Evolutionary conservation across 768 basidiomycete species (phyloP), one percentile per base, ranked within the genome.

Genomic region (Glaciozyma antarctica): DNA sequence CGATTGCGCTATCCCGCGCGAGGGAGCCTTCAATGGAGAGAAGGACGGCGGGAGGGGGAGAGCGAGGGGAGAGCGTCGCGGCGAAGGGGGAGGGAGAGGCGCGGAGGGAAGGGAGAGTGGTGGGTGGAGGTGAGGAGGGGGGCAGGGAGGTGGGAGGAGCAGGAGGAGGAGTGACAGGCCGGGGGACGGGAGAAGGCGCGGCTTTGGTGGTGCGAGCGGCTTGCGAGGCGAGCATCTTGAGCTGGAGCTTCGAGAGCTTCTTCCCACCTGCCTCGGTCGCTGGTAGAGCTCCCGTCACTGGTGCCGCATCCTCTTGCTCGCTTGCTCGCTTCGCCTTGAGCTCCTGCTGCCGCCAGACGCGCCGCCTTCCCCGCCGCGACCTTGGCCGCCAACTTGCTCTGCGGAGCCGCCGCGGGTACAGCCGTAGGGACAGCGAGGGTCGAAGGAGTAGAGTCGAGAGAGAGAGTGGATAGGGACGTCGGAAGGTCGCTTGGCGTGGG

Each of bases 1-100:
- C 78, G 74, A 88, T 89, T 4, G 78, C 77, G 15, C 30, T 53
- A 7, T 61, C 30, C 24, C 74, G 22, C 78, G 72, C 19, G 77
- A 72, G 12, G 73, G 72, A 48, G 78, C 66, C 60, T 77, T 76
- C 63, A 34, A 64, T 48, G n/a, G 63, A 41, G 30, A 45, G 49
- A 24, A 57, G 51, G 19, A 8, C 58, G 28, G 43, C 30, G 44
- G 10, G 34, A 2, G 54, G 16, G 12, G 30, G 54, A 0, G 56
- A 69, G 54, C 44, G 26, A 47, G 72, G 73, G 64, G 66, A 34
- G 69, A 71, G 41, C 65, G 38, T 30, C 49, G 61, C 15, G 62
- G 38, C 41, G 56, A 57, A 61, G 54, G 21, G 49, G 13, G 59
- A 38, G n/a, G 61, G 51, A 15, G 8, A 38, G 17, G 38, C 38